phyloP scores from a whole-genome alignment of 129 eudicot species.

The Solidago caesia region DNA sequence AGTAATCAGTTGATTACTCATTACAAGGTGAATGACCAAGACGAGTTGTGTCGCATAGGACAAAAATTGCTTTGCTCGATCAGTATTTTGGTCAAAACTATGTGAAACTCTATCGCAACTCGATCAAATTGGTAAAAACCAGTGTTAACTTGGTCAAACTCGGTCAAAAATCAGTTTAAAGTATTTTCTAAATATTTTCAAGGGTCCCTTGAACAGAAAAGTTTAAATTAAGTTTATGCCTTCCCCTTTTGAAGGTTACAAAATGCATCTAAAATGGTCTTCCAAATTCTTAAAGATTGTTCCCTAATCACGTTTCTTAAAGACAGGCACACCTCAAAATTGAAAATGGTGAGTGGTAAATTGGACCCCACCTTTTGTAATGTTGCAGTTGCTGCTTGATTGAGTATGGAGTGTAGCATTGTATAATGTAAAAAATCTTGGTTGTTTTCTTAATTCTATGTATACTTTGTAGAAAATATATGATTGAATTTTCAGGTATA shows the following conservation, averaged over 20 bases:
- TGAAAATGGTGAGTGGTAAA: conserved; percentile 36
- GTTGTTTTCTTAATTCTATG: conserved; percentile 14
- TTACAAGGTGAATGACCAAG: no score
- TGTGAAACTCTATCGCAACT: no score
- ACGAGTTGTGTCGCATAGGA: no score
- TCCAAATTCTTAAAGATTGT: conserved; percentile 23
- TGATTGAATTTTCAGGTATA: conserved; percentile 22
- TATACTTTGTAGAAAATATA: conserved; percentile 6
- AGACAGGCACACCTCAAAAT: conserved; percentile 29
- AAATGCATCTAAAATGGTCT: neutral
- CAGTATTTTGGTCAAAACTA: no score
- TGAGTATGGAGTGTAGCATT: conserved; percentile 30
- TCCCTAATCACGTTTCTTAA: conserved; percentile 17
- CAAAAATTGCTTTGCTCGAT: no score
- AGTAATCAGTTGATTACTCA: no score
- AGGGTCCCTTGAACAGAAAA: no score
- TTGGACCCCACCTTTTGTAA: conserved; percentile 37
- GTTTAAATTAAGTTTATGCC: no score
- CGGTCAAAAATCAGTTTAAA: no score
- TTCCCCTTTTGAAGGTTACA: conserved; percentile 23
- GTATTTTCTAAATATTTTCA: no score
- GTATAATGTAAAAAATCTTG: conserved; percentile 28
- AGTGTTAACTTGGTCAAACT: no score
- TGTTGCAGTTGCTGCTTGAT: conserved; percentile 29
- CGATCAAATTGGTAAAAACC: no score